Base-by-base conservation (phyloP, 75 land plant genomes). In the Sequoia sempervirens region DNA sequence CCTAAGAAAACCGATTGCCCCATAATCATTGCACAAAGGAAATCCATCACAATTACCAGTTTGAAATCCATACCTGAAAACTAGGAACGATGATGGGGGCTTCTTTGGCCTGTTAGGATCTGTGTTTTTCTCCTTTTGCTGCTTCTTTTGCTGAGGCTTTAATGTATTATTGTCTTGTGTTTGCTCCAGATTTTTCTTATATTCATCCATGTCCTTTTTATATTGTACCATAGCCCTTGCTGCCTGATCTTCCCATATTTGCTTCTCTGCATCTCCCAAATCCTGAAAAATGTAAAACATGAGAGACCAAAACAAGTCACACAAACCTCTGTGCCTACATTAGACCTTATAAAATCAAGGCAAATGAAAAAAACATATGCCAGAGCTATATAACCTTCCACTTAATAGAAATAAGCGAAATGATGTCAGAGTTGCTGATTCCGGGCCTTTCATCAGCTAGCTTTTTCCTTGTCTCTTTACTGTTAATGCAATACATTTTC, bases 21-120 rank as follows among this genome's bases (percentile, higher is more conserved):
- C n/a, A n/a, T n/a, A n/a, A n/a, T n/a, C n/a, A n/a, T n/a, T n/a
- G n/a, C n/a, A n/a, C n/a, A n/a, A n/a, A n/a, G n/a, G n/a, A n/a
- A n/a, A n/a, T n/a, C n/a, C n/a, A n/a, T n/a, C n/a, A n/a, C n/a
- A n/a, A n/a, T n/a, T n/a, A n/a, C n/a, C n/a, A n/a, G n/a, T n/a
- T n/a, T n/a, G n/a, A n/a, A n/a, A n/a, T n/a, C n/a, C n/a, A n/a
- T n/a, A n/a, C n/a, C n/a, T n/a, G n/a, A n/a, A n/a, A n/a, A n/a
- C n/a, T 28, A 94, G 32, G 89, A 88, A 96, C 8, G 98, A 89
- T 23, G 96, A 85, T 14, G 92, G 88, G 50, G 98, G 96, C 89
- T 88, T 96, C 87, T 96, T 96, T 5, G 96, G 98, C 86, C 88
- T 92, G 92, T 92, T 93, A 20, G 98, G 96, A 34, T 96, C 98